These are phyloP conservation scores for Neonectria faginata DNA, from an alignment of 2,329 filamentous ascomycete genomes.

Conservation along the genomic window DNA sequence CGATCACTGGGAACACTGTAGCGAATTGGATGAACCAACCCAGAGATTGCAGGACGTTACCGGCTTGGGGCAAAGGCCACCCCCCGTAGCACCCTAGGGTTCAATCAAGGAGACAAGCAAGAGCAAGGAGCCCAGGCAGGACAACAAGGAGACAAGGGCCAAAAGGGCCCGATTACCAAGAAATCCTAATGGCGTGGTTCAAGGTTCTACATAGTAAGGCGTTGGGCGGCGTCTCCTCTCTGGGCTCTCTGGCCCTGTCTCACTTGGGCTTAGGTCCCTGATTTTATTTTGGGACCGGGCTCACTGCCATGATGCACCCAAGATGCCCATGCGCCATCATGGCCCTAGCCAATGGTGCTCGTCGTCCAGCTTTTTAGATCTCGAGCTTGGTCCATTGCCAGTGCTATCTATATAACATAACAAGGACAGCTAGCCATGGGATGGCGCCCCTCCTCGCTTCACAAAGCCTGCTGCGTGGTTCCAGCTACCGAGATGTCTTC, in stretches of 20 bases:
- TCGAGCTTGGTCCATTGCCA: constrained; percentile 9
- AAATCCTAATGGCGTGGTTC: constrained; percentile 31
- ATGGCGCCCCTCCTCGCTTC: constrained; percentile 9
- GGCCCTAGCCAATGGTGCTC: constrained; percentile 12
- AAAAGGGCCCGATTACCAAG: constrained; percentile 22
- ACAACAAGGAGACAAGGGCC: constrained; percentile 20
- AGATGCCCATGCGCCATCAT: constrained; percentile 19
- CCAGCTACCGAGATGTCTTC: constrained; percentile 2
- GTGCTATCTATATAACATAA: constrained; percentile 21
- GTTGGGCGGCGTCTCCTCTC: constrained; percentile 7
- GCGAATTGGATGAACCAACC: constrained; percentile 42
- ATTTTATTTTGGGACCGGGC: too few relatives aligned
- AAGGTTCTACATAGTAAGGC: constrained; percentile 21
- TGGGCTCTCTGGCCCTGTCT: constrained; percentile 8
- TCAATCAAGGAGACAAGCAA: background rate
- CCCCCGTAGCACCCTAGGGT: constrained; percentile 5
- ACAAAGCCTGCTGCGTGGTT: constrained; percentile 3
- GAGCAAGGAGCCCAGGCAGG: background rate
- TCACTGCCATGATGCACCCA: constrained; percentile 29
- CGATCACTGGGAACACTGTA: constrained; percentile 34
- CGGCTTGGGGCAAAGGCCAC: constrained; percentile 18
- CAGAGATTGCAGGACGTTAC: constrained; percentile 36
- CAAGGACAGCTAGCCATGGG: constrained; percentile 24
- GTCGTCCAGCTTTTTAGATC: constrained; percentile 6
- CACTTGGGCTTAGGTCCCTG: constrained; percentile 23